Base-by-base conservation (phyloP, 306 rosid species). In the Quillaja saponaria region DNA sequence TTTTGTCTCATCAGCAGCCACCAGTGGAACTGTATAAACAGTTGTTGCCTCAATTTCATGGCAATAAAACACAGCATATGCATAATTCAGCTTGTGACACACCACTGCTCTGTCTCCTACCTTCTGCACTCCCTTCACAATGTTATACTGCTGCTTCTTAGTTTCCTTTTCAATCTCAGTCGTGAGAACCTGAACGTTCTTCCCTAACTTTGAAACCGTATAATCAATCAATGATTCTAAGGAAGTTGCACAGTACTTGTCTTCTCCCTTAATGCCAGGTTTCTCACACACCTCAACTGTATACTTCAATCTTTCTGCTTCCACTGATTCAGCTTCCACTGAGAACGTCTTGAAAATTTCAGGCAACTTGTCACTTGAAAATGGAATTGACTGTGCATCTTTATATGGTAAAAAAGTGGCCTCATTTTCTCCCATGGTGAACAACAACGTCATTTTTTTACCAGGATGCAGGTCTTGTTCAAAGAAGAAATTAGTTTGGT, bases 21-120 rank as follows among this genome's bases (percentile, higher is more conserved):
- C 76, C 73, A 75, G 21, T 1, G 81, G 67, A 15, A 80, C 78
- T 45, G 1, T 17, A 34, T 75, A 80, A 17, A 74, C 47, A 44
- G 58, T 67, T 10, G 73, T 48, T 3, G 49, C 50, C 0, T 10
- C 61, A 3, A 63, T 19, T 48, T 62, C 68, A 20, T 80, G 84
- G 55, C 84, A 80, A 16, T 67, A 75, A 38, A 71, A 76, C 49
- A 76, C 81, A 25, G 70, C 81, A 44, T 80, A 57, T 3, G 53
- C 70, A 13, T 75, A 71, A 48, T 58, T 71, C 53, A 56, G 44
- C 34, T 64, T 80, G 11, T 80, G 85, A 35, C 81, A 80, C 21
- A 45, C 73, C 33, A 80, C 67, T 6, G 66, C 61, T 12, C 4
- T 75, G 20, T 75, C 67, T 9, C 76, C 76, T 3, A 40, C 15